Base-by-base conservation (phyloP, 2,329 filamentous ascomycete genomes). In the Clonostachys chloroleuca region DNA sequence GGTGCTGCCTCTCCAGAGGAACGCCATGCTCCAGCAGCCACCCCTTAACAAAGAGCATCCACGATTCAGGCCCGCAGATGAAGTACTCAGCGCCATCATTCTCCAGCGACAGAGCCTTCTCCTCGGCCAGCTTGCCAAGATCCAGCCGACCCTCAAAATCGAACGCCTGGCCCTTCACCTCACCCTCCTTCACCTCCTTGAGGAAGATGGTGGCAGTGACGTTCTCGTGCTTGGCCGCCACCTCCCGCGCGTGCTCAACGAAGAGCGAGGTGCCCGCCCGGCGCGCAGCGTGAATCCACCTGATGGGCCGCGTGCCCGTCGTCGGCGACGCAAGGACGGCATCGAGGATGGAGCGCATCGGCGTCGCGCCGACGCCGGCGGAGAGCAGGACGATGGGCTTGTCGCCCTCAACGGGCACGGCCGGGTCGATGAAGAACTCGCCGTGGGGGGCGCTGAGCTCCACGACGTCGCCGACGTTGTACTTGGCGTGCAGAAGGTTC, bases 361-460 rank as follows among this genome's bases (percentile, higher is more conserved):
- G 83, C 7, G 85, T 87, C 44, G 85, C 71, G 18, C 86, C 86
- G 6, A 89, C 83, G 17, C 86, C 86, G 2, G 81, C 83, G 1
- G 83, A 85, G 42, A 89, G 70, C 40, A 89, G 70, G 2, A 86
- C 83, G 1, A 86, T 64, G 6, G 85, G 85, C 36, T 75, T 66
- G 35, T 58, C 52, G 8, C 58, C 58, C 30, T 72, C 63, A 14
- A 67, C 56, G 1, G 24, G 24, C 14, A 35, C 43, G 13, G 24
- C 14, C 3, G 69, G 62, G 54, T 84, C 75, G 41, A 84, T 72
- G 64, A 74, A 83, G 70, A 89, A 89, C 51, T 82, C 77, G 48
- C 79, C 79, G 44, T 71, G 67, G 2, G 80, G 80, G 49, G 77
- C 70, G 47, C 77, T 79, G 30, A 83, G 60, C 56, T 80, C 73